A percentile compares a stretch with the other conserved stretches of the same genome.
Conservation (phyloP, 345 rosid genomes). For the Hibiscus tridactylites region DNA sequence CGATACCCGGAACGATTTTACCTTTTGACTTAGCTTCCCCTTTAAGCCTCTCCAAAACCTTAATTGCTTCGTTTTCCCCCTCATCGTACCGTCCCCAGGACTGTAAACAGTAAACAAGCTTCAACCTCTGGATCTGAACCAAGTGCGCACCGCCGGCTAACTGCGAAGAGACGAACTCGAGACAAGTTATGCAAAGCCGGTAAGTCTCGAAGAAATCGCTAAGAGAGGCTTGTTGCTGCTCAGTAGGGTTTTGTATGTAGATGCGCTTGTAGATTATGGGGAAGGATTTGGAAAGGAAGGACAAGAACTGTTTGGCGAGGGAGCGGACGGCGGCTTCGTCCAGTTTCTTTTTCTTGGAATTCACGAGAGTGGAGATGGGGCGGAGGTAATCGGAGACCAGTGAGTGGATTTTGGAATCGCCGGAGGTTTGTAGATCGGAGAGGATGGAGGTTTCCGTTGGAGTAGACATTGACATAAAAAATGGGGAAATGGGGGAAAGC, state of each 20-base stretch:
- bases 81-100: slow-evolving; percentile 41
- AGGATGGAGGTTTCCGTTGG: slow-evolving; percentile 35
- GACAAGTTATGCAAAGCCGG: slow-evolving; percentile 56
- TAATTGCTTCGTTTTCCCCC: slow-evolving; percentile 34
- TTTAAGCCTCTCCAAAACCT: slow-evolving; percentile 45
- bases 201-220: slow-evolving; percentile 40
- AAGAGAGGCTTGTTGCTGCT: slow-evolving; percentile 1
- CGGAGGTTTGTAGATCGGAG: slow-evolving; percentile 36
- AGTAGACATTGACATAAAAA: slow-evolving; percentile 34
- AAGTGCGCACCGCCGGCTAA: slow-evolving; percentile 52
- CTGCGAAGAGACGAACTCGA: slow-evolving; percentile 59
- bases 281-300: slow-evolving; percentile 58
- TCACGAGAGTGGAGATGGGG: slow-evolving; percentile 33
- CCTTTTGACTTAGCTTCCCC: slow-evolving; percentile 9
- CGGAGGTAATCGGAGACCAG: slow-evolving; percentile 50
- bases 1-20: slow-evolving; percentile 26
- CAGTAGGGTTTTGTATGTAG: slow-evolving; percentile 20
- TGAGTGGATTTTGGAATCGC: slow-evolving; percentile 29
- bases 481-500: not conserved
- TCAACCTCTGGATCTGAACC: slow-evolving; percentile 43
- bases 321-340: slow-evolving; percentile 37
- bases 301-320: slow-evolving; percentile 63
- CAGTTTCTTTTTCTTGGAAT: slow-evolving; percentile 18
- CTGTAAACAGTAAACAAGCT: slow-evolving; percentile 46
- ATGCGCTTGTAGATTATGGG: slow-evolving; percentile 72